Conservation (phyloP, 345 rosid genomes). For the Clausena lansium region DNA sequence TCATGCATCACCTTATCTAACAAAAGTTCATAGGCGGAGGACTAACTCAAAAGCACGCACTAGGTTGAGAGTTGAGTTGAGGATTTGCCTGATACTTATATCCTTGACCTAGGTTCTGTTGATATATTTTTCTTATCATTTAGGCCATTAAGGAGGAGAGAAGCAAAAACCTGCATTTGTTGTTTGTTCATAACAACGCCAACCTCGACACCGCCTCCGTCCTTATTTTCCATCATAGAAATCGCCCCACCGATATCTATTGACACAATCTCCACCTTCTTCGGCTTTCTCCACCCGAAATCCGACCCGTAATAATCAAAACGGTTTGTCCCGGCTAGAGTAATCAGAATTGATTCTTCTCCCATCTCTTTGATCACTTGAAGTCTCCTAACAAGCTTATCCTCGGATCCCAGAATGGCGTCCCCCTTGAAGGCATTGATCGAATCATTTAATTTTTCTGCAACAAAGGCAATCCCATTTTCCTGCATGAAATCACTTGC, state of each 20-base stretch:
- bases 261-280: constrained; percentile 25
- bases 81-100: no score
- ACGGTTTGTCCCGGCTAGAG: neutral
- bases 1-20: no score
- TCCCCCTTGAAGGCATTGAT: constrained; percentile 6
- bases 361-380: neutral
- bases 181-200: no score
- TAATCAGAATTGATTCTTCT: neutral
- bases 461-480: constrained; percentile 3
- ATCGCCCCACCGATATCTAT: constrained; percentile 12
- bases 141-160: no score
- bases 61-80: no score
- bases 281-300: constrained; percentile 24
- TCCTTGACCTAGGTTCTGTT: neutral
- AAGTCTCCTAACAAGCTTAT: no score
- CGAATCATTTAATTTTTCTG: constrained; percentile 8
- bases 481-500: constrained; percentile 10
- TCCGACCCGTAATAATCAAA: constrained; percentile 4
- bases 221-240: neutral
- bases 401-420: neutral
- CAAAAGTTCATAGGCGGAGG: no score
- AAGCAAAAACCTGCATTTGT: no score
- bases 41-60: no score
- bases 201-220: no score
- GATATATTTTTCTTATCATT: neutral